Conservation (phyloP, 106 monocot genomes). For the Posidonia australis region DNA sequence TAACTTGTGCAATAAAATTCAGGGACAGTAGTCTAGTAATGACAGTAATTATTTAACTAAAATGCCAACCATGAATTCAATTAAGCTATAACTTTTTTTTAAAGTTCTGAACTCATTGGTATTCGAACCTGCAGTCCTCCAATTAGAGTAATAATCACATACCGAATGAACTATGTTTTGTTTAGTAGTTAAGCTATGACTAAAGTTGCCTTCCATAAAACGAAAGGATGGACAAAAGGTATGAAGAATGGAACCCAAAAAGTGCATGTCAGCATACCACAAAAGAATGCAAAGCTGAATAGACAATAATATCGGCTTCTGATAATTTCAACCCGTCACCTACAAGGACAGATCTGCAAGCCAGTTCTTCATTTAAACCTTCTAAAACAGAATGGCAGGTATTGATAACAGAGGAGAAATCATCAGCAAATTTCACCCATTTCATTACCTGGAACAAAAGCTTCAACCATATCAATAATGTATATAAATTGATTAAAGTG, state of each 20-base stretch:
- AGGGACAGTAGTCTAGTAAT: too few species aligned
- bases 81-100: too few species aligned
- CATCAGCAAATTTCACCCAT: constrained; percentile 58
- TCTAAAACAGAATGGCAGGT: constrained; percentile 20
- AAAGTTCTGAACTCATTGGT: too few species aligned
- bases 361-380: constrained; percentile 53
- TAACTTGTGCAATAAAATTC: too few species aligned
- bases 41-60: too few species aligned
- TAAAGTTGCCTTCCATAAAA: not conserved
- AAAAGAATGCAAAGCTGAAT: constrained; percentile 54
- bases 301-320: constrained; percentile 67
- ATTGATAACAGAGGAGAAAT: constrained; percentile 33
- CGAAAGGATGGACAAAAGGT: not conserved
- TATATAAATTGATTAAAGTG: not conserved
- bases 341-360: constrained; percentile 49
- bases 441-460: constrained; percentile 41
- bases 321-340: constrained; percentile 55
- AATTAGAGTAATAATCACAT: too few species aligned
- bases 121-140: too few species aligned
- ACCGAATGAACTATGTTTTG: too few species aligned
- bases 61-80: too few species aligned
- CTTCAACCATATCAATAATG: not conserved
- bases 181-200: not conserved
- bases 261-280: constrained; percentile 29
- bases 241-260: not conserved